Evolutionary conservation across 306 rosid genomes (phyloP).

Genomic region (Alnus rubra): DNA sequence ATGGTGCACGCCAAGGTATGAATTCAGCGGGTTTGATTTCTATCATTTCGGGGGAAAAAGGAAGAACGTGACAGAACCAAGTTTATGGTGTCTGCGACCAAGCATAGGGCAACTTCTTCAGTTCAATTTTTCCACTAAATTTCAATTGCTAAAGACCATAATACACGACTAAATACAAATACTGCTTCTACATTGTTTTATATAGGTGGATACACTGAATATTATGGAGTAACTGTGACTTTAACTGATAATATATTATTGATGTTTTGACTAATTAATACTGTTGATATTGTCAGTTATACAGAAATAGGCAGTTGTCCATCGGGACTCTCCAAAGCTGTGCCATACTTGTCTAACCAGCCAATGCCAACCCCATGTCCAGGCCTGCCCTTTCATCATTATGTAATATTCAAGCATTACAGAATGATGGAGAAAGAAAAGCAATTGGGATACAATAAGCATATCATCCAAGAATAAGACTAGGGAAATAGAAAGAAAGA

Average conservation of each 20-base stretch:
- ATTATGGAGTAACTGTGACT: neutral
- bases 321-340: neutral
- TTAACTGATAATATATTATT: neutral
- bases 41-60: neutral
- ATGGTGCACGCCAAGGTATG: neutral
- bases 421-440: neutral
- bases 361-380: neutral
- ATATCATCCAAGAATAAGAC: neutral
- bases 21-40: neutral
- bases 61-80: neutral
- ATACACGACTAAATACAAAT: neutral
- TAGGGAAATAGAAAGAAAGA: conserved; percentile 1
- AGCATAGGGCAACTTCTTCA: neutral
- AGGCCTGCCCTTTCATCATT: neutral
- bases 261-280: neutral
- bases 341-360: neutral
- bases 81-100: neutral
- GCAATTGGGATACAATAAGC: neutral
- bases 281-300: neutral
- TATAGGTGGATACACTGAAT: neutral
- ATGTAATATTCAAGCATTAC: neutral
- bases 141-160: neutral
- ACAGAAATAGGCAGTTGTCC: neutral
- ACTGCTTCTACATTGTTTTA: neutral
- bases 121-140: neutral